Percentiles rank a stretch among this genome's conserved stretches.
Conservation (phyloP, 441 rosid genomes). For the Biscutella auriculata region DNA sequence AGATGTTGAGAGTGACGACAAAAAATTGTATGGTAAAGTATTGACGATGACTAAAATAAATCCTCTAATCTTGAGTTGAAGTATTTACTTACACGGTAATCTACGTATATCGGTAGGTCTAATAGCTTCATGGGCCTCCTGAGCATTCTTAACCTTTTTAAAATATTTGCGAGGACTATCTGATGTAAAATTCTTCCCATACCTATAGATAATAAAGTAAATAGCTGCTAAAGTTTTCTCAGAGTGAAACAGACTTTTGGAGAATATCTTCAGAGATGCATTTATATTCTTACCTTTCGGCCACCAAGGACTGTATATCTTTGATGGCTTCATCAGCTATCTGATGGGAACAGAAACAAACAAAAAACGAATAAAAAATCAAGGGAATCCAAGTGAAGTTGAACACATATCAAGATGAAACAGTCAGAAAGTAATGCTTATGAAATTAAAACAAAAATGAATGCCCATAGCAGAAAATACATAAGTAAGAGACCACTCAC, state of each 20-base stretch:
- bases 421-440: not conserved
- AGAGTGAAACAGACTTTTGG: not conserved
- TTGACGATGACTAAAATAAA: not conserved
- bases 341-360: slow-evolving; percentile 32
- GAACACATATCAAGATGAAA: slow-evolving; percentile 1
- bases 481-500: slow-evolving; percentile 38
- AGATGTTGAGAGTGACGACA: slow-evolving; percentile 7
- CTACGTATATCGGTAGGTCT: slow-evolving; percentile 77
- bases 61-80: not conserved
- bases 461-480: slow-evolving; percentile 1
- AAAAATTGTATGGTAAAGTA: not conserved
- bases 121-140: slow-evolving; percentile 99
- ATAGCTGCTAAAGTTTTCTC: slow-evolving; percentile 1
- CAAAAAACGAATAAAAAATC: not conserved
- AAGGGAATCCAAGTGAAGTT: not conserved
- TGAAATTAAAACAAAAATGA: not conserved
- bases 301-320: slow-evolving; percentile 56
- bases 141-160: slow-evolving; percentile 95
- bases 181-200: slow-evolving; percentile 55
- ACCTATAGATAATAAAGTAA: slow-evolving; percentile 35
- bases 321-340: slow-evolving; percentile 79
- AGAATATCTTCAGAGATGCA: slow-evolving; percentile 10
- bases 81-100: slow-evolving; percentile 57
- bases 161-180: slow-evolving; percentile 60
- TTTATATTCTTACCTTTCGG: slow-evolving; percentile 49